Conservation (phyloP, 169 alveolate species). For the Plasmodium adleri region DNA sequence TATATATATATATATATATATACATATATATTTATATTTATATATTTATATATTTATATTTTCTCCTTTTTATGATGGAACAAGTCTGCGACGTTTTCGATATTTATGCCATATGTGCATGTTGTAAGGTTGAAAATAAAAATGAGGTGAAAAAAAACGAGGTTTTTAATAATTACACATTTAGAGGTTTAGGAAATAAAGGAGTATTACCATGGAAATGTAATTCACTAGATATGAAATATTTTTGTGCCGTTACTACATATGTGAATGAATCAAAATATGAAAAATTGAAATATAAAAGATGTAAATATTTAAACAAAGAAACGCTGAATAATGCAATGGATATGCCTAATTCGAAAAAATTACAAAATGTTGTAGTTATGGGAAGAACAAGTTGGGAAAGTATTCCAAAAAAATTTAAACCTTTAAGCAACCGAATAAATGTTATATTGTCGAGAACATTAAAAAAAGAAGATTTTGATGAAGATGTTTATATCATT, state of each 20-base stretch:
- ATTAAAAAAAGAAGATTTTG: constrained; percentile 78
- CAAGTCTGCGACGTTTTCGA: constrained; percentile 46
- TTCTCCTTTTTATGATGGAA: constrained; percentile 5
- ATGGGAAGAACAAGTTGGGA: constrained; percentile 98
- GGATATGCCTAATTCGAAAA: constrained; percentile 42
- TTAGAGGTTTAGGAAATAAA: constrained; percentile 90
- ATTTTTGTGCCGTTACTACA: constrained; percentile 88
- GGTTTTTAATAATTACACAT: constrained; percentile 14
- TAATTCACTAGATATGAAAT: constrained; percentile 88
- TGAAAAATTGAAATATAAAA: constrained; percentile 33
- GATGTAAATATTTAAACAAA: constrained; percentile 24
- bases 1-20: not conserved
- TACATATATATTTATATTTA: not conserved
- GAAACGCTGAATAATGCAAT: constrained; percentile 7
- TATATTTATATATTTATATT: not conserved
- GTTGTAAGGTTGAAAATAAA: constrained; percentile 46
- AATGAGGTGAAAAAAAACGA: constrained; percentile 26
- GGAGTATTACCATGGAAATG: constrained; percentile 93
- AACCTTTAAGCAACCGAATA: constrained; percentile 91
- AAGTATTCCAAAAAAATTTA: constrained; percentile 87
- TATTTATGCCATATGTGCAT: constrained; percentile 68
- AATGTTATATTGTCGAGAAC: constrained; percentile 90
- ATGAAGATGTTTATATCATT: constrained; percentile 78
- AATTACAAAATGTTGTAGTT: constrained; percentile 90
- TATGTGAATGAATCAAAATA: constrained; percentile 54